Percentiles rank a stretch among this genome's conserved stretches.
These are phyloP conservation scores for Sphaerulina musiva DNA, from an alignment of 2,329 filamentous ascomycete genomes.

Conservation along the genomic window DNA sequence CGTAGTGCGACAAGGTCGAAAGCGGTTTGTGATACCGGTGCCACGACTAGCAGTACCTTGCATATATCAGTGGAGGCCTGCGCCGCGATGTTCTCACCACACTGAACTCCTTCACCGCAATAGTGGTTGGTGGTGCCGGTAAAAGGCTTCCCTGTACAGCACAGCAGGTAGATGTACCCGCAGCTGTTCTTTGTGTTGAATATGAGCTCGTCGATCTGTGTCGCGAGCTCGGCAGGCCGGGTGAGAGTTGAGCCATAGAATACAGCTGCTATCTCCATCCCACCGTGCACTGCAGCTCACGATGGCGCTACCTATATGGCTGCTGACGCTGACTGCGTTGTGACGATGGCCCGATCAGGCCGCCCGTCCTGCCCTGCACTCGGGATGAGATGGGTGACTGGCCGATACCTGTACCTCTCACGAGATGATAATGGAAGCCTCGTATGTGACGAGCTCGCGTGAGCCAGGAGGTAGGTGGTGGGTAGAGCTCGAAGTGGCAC, in stretches of 20 bases:
- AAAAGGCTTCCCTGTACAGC: too few species aligned
- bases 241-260: background rate
- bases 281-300: background rate
- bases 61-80: background rate
- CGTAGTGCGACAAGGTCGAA: background rate
- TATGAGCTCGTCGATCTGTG: background rate
- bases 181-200: background rate
- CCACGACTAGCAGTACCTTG: slow-evolving; percentile 5
- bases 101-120: background rate
- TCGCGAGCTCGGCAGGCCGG: background rate
- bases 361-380: background rate
- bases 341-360: background rate
- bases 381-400: too few species aligned
- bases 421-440: too few species aligned
- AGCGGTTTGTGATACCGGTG: slow-evolving; percentile 1
- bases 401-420: too few species aligned
- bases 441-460: too few species aligned
- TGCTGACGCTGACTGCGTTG: background rate
- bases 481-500: too few species aligned
- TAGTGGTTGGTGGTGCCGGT: background rate
- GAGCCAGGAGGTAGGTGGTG: too few species aligned
- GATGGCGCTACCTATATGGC: background rate
- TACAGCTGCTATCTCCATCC: background rate
- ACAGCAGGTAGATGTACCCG: background rate
- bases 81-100: background rate